Conservation (phyloP, 345 rosid species). For the Boechera stricta region DNA sequence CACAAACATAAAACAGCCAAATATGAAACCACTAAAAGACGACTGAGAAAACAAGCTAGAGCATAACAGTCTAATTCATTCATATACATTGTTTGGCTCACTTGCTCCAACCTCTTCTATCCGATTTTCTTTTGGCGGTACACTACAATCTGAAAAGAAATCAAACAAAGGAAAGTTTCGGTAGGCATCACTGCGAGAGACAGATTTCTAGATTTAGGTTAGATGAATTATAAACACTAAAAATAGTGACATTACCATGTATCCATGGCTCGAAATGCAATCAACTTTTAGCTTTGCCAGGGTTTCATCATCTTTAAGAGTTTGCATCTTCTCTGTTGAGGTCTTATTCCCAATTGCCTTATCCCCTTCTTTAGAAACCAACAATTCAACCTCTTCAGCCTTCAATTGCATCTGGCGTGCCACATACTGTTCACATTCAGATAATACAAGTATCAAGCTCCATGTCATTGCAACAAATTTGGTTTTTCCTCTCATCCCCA, state of each 20-base stretch:
- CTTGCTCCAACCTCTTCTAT: conserved; percentile 25
- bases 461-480: background rate
- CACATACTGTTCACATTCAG: conserved; percentile 55
- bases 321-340: conserved; percentile 46
- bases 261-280: conserved; percentile 22
- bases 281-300: conserved; percentile 19
- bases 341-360: conserved; percentile 15
- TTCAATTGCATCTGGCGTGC: conserved; percentile 64
- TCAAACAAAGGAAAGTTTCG: conserved; percentile 21
- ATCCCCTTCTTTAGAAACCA: conserved; percentile 46
- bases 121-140: conserved; percentile 19
- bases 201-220: background rate
- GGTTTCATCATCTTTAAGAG: conserved; percentile 61
- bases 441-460: conserved; percentile 8
- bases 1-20: no score
- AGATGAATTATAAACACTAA: background rate
- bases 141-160: conserved; percentile 32
- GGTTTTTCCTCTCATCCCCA: conserved; percentile 3
- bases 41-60: background rate
- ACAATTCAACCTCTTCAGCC: conserved; percentile 74
- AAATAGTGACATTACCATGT: conserved; percentile 23
- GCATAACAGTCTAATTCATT: conserved; percentile 23
- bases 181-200: background rate
- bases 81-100: conserved; percentile 10
- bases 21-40: background rate